phyloP scores from a whole-genome alignment of 306 rosid genomes.

The Trifolium repens region DNA sequence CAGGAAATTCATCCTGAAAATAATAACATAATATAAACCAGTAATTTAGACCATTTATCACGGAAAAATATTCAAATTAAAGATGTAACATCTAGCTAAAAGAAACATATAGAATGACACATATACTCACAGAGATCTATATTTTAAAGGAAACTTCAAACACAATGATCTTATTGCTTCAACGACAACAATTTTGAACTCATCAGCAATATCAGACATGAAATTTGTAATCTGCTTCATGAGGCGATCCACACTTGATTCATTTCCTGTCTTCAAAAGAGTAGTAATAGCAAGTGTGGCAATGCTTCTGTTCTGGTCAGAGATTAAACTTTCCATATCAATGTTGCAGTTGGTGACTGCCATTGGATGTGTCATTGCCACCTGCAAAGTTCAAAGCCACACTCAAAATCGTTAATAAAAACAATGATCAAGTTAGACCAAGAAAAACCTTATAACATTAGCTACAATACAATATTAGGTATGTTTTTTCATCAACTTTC shows the following conservation, averaged over 20 bases:
- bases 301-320: conserved; percentile 97
- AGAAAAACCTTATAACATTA: conserved; percentile 20
- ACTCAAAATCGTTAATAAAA: conserved; percentile 26
- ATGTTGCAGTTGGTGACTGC: conserved; percentile 99
- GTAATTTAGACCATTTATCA: conserved; percentile 32
- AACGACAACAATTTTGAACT: conserved; percentile 95
- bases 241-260: conserved; percentile 94
- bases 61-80: conserved; percentile 12
- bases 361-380: conserved; percentile 99
- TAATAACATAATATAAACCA: conserved; percentile 14
- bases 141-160: conserved; percentile 92
- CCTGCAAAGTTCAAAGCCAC: conserved; percentile 62
- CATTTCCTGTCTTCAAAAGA: conserved; percentile 97
- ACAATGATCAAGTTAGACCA: conserved; percentile 13
- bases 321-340: conserved; percentile 95
- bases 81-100: conserved; percentile 12
- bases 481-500: conserved; percentile 14
- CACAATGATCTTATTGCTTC: conserved; percentile 97
- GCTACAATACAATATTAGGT: background rate
- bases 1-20: conserved; percentile 90
- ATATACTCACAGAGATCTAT: conserved; percentile 86
- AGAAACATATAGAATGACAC: conserved; percentile 20
- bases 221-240: conserved; percentile 99
- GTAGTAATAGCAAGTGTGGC: conserved; percentile 99
- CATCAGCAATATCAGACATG: conserved; percentile 98